Base-by-base conservation (phyloP, 345 rosid species). In the Citrus reticulata region DNA sequence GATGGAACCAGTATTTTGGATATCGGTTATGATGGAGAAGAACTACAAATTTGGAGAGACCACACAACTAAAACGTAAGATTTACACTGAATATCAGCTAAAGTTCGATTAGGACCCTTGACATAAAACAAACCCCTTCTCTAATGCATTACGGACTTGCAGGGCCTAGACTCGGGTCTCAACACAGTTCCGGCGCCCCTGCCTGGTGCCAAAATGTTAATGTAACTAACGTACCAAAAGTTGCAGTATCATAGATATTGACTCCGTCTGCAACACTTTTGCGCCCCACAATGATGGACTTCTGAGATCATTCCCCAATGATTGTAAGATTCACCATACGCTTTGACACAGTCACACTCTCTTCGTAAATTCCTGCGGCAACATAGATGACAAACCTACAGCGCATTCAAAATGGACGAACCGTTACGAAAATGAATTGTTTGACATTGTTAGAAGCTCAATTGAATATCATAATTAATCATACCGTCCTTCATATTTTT, bases 251-350 rank as follows among this genome's bases (percentile, higher is more conserved):
- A 60, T 85, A 91, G 73, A 93, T 88, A 51, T 84, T 85, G 59
- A 90, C 81, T 79, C 91, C 93, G 51, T 89, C 95, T 0, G 74
- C 87, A 22, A 60, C 69, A 77, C 89, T 93, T 79, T 88, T 93
- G 78, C 57, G 84, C 9, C 97, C 97, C 51, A 46, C 17, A 46
- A 46, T 71, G n/a, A 91, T 77, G 5, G 86, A 82, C 89, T 93
- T 95, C 70, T 89, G 91, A n/a, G 97, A 91, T 72, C 98, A 97
- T 70, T 92, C 98, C 24, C 98, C 98, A 34, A 81, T 86, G 79
- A 94, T 84, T 49, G 94, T 90, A 24, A 92, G 63, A 66, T 92
- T 94, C 1, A 57, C 83, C 87, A 84, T 91, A 65, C 81, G 82
- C 82, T 88, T 90, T 3, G 85, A 77, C 49, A 95, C 81, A 10